Percentiles rank a stretch among this genome's conserved stretches.
These are phyloP conservation scores for Gnomoniopsis smithogilvyi DNA, from an alignment of 2,329 filamentous ascomycete species.

Conservation along the genomic window DNA sequence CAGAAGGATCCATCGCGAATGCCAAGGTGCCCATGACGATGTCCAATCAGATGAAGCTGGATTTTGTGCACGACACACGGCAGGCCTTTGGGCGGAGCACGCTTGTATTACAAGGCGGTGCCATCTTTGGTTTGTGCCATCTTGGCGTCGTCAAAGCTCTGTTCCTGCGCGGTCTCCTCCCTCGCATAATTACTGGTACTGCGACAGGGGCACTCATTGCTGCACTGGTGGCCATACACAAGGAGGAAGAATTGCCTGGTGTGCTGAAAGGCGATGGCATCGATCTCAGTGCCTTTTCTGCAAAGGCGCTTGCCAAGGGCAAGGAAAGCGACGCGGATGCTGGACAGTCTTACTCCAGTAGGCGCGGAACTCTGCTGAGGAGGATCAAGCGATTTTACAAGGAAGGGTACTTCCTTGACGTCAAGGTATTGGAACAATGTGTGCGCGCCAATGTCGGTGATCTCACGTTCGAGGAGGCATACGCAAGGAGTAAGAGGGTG, in stretches of 20 bases:
- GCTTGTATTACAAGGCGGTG: slow-evolving; percentile 82
- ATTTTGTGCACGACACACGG: slow-evolving; percentile 81
- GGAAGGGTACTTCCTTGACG: slow-evolving; percentile 82
- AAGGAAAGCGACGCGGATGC: slow-evolving; percentile 22
- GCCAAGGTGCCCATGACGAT: slow-evolving; percentile 19
- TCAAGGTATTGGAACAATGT: slow-evolving; percentile 76
- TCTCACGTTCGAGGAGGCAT: slow-evolving; percentile 90
- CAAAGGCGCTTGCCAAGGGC: slow-evolving; percentile 25
- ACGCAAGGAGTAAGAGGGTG: slow-evolving; percentile 77
- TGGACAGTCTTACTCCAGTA: slow-evolving; percentile 36
- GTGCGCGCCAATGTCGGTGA: slow-evolving; percentile 84
- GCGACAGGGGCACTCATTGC: slow-evolving; percentile 88
- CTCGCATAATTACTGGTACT: slow-evolving; percentile 87
- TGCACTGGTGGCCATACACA: slow-evolving; percentile 82
- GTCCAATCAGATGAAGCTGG: slow-evolving; percentile 57
- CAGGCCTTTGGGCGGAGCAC: slow-evolving; percentile 86
- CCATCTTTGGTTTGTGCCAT: slow-evolving; percentile 89
- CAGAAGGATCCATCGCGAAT: neutral
- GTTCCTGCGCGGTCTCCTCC: slow-evolving; percentile 74
- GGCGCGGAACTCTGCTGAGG: slow-evolving; percentile 60
- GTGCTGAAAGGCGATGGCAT: slow-evolving; percentile 79
- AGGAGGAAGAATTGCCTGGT: slow-evolving; percentile 75
- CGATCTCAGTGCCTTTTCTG: slow-evolving; percentile 74
- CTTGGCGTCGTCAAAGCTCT: slow-evolving; percentile 87
- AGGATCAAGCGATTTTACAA: slow-evolving; percentile 66